Evolutionary conservation across 306 rosid species (phyloP).

Genomic region (Gynostemma pentaphyllum): DNA sequence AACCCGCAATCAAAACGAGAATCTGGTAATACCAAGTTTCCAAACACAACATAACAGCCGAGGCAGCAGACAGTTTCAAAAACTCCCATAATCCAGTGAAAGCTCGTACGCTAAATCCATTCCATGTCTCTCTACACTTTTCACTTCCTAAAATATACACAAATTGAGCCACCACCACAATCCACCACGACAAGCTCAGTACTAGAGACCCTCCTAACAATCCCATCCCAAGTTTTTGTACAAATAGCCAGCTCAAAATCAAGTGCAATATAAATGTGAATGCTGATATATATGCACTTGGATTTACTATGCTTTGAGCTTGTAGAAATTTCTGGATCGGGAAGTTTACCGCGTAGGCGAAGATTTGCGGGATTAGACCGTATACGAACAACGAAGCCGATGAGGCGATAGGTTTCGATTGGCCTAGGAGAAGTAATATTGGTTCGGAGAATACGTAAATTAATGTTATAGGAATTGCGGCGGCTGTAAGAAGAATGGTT

Average conservation of each 20-base stretch:
- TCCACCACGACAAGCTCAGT: constrained; percentile 46
- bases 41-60: constrained; percentile 41
- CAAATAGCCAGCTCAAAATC: constrained; percentile 27
- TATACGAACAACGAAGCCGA: constrained; percentile 27
- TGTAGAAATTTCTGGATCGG: constrained; percentile 51
- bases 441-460: constrained; percentile 28
- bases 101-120: constrained; percentile 27
- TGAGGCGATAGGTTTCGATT: constrained; percentile 23
- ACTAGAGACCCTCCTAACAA: constrained; percentile 29
- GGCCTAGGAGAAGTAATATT: constrained; percentile 24
- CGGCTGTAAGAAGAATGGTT: constrained; percentile 20
- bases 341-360: constrained; percentile 39
- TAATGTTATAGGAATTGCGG: constrained; percentile 23
- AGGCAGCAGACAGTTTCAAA: constrained; percentile 34
- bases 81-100: constrained; percentile 35
- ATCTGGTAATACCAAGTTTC: constrained; percentile 46
- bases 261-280: constrained; percentile 21
- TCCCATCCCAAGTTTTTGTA: constrained; percentile 25
- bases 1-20: constrained; percentile 34
- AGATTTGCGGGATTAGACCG: constrained; percentile 47
- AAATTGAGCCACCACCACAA: constrained; percentile 34
- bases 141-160: constrained; percentile 21
- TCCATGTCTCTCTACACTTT: constrained; percentile 32
- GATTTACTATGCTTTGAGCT: constrained; percentile 39
- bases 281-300: constrained; percentile 30